Percentiles rank a stretch among this genome's conserved stretches.
Conservation (phyloP, 441 rosid species). For the Eruca vesicaria region DNA sequence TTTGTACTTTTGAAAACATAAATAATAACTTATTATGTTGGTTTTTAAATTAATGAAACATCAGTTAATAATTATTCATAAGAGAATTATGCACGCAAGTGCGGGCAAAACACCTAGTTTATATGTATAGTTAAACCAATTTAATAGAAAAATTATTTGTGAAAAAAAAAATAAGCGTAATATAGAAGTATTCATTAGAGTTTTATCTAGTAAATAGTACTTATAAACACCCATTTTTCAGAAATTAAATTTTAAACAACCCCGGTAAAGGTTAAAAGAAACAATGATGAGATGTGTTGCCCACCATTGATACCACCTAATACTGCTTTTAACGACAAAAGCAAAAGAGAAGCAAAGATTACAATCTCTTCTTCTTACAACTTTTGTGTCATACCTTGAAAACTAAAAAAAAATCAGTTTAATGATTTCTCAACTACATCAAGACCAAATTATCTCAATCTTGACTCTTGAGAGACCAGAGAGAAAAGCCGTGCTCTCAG, state of each 20-base stretch:
- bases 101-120: too few relatives aligned
- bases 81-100: too few relatives aligned
- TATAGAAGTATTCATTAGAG: not conserved
- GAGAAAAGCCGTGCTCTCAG: not conserved
- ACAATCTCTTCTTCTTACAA: conserved; percentile 16
- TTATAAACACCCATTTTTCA: not conserved
- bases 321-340: conserved; percentile 14
- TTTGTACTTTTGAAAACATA: too few relatives aligned
- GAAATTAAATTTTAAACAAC: not conserved
- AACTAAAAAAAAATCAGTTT: not conserved
- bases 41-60: too few relatives aligned
- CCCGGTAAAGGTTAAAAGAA: not conserved
- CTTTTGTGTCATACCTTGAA: conserved; percentile 2
- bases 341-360: conserved; percentile 24
- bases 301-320: conserved; percentile 14
- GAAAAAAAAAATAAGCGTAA: not conserved
- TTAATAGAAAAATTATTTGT: not conserved
- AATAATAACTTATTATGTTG: too few relatives aligned
- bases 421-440: not conserved
- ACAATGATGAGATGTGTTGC: conserved; percentile 21
- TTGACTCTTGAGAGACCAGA: not conserved
- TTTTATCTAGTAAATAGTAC: not conserved
- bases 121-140: not conserved
- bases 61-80: too few relatives aligned
- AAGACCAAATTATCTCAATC: not conserved